Evolutionary conservation across 306 rosid species (phyloP), one percentile per base, ranked within the genome.

Genomic region (Neltuma alba): DNA sequence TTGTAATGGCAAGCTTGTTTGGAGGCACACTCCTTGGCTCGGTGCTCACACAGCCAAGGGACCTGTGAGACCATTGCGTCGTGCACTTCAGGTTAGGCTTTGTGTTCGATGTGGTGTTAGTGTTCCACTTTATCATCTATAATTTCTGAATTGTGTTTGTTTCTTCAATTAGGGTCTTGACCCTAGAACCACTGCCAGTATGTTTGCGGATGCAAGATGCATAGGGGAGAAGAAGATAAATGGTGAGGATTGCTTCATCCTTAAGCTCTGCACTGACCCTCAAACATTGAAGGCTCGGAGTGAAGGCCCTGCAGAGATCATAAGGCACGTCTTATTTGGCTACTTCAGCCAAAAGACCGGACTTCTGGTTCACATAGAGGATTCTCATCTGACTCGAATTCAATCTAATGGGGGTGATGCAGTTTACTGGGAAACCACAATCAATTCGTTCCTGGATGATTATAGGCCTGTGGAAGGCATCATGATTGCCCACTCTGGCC

Each of bases 21-120:
- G 99, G 99, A 90, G 99, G 87, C 99, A 96, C 85, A 96, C 99
- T 1, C 98, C 98, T 1, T 96, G 98, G 98, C 93, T 91, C 0
- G 99, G 99, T 58, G 94, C 99, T 72, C 99, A 96, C 81, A 84
- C 99, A 20, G 99, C 99, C 0, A 96, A 93, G 77, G 99, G 99
- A 6, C 98, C 99, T 7, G 97, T 96, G 74, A 89, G 99, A 72
- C 97, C 99, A 50, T 78, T 96, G 81, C 98, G 99, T 3, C 97
- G 99, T 18, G 99, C 97, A 3, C 98, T 95, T 83, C 99, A 95
- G 98, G 98, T 92, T 47, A 69, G 67, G 25, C 20, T 40, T 38
- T 70, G 42, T 63, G 50, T 66, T 9, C 21, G 0, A 21, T 65
- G 66, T 70, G 9, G 6, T 55, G 50, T 67, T 31, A 20, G 69